A percentile compares a stretch with the other conserved stretches of the same genome.
phyloP scores from a whole-genome alignment of 2,329 filamentous ascomycete species.

The Chaetomiaceae sp. region DNA sequence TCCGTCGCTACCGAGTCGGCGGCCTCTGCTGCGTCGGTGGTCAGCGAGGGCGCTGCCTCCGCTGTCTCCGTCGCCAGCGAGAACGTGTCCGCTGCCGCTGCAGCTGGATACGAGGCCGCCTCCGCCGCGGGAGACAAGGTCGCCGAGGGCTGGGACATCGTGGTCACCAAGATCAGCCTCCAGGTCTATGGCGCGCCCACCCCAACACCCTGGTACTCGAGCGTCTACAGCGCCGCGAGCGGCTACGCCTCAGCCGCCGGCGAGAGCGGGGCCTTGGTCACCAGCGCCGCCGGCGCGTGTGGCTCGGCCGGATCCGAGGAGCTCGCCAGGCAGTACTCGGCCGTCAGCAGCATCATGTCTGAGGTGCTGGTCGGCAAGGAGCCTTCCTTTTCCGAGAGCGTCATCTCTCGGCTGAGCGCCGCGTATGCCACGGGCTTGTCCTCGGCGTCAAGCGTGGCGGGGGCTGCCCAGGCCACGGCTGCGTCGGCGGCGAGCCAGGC shows the following conservation, averaged over 20 bases:
- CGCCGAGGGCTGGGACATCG: slow-evolving; percentile 57
- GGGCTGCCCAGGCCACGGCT: slow-evolving; percentile 30
- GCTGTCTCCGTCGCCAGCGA: slow-evolving; percentile 31
- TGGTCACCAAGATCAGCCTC: slow-evolving; percentile 61
- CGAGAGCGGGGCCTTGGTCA: slow-evolving; percentile 34
- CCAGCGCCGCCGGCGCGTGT: slow-evolving; percentile 44
- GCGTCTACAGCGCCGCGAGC: slow-evolving; percentile 44
- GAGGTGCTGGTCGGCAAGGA: slow-evolving; percentile 76
- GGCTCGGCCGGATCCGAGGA: slow-evolving; percentile 59
- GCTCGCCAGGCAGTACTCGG: slow-evolving; percentile 61
- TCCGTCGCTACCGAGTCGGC: slow-evolving; percentile 47
- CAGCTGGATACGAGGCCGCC: slow-evolving; percentile 20
- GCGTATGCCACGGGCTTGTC: slow-evolving; percentile 66
- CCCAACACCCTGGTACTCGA: slow-evolving; percentile 53
- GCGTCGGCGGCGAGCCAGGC: slow-evolving; percentile 32
- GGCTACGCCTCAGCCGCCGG: slow-evolving; percentile 54
- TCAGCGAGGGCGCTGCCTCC: slow-evolving; percentile 43
- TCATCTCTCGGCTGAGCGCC: slow-evolving; percentile 65
- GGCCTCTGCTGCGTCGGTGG: slow-evolving; percentile 42
- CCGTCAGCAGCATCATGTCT: slow-evolving; percentile 67
- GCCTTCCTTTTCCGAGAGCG: slow-evolving; percentile 75
- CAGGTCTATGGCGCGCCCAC: slow-evolving; percentile 66
- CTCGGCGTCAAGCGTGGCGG: slow-evolving; percentile 44
- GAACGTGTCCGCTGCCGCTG: slow-evolving; percentile 27
- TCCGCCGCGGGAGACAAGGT: slow-evolving; percentile 21